Evolutionary conservation across 768 basidiomycete genomes (phyloP).

Genomic region (Arthromyces matolae): DNA sequence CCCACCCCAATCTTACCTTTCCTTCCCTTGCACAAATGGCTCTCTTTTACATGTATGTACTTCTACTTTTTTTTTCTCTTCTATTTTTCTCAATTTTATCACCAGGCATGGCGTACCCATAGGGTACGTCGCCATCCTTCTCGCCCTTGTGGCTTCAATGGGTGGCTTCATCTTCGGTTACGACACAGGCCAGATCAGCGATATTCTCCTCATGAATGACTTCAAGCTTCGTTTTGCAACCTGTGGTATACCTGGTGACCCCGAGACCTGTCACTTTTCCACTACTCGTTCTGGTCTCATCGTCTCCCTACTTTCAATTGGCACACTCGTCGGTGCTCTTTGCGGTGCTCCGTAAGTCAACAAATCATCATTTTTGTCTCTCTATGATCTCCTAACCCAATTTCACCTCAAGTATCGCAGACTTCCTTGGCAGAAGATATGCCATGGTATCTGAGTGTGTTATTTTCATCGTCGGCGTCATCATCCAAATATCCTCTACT

Average conservation of each 20-base stretch:
- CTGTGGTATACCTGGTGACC: slow-evolving; percentile 38
- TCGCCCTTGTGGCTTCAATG: slow-evolving; percentile 67
- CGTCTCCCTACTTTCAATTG: slow-evolving; percentile 67
- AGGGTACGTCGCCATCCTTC: slow-evolving; percentile 57
- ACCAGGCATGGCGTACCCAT: slow-evolving; percentile 57
- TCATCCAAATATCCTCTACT: slow-evolving; percentile 52
- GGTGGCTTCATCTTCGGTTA: slow-evolving; percentile 70
- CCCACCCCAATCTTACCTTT: not conserved
- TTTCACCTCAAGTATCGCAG: slow-evolving; percentile 45
- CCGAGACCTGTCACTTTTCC: slow-evolving; percentile 47
- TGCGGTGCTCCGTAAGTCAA: slow-evolving; percentile 54
- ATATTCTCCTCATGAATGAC: slow-evolving; percentile 70
- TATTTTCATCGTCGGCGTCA: slow-evolving; percentile 57
- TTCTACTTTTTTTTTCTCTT: not conserved
- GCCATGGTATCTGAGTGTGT: slow-evolving; percentile 63
- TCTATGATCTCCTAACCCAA: slow-evolving; percentile 1
- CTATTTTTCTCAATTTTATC: not conserved
- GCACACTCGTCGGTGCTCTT: slow-evolving; percentile 61
- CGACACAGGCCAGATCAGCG: slow-evolving; percentile 76
- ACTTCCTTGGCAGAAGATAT: slow-evolving; percentile 59
- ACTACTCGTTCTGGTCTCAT: slow-evolving; percentile 61
- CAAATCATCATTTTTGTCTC: not conserved
- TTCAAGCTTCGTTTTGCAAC: slow-evolving; percentile 61
- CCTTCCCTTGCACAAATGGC: slow-evolving; percentile 11
- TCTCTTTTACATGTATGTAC: slow-evolving; percentile 18